Base-by-base conservation (phyloP, 805 yeast species). In the Starmerella powellii region DNA sequence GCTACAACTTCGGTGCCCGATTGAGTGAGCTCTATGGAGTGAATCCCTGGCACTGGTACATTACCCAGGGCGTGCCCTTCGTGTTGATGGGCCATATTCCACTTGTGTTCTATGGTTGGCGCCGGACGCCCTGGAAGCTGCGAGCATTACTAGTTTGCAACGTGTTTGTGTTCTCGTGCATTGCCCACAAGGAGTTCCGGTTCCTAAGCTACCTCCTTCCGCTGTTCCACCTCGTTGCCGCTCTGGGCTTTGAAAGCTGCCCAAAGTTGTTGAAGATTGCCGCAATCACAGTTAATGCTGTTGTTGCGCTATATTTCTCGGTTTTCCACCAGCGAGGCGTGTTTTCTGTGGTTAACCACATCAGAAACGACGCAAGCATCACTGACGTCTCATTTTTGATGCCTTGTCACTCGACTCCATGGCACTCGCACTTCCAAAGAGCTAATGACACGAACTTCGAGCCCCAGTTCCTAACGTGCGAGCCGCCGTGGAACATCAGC, bases 331-430 rank as follows among this genome's bases (percentile, higher is more conserved):
- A 91, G 62, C 66, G 81, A 16, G 99, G 98, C 1, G 94, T 76
- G 16, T 73, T 87, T 13, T 76, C 72, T 30, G 78, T 86, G 0
- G 68, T 80, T 11, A 61, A 72, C 12, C 67, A 65, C 37, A 54
- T 87, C 18, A 67, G 76, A 31, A 46, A 60, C 18, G 57, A 65
- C 27, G 53, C 62, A 3, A 30, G 32, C 4, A 67, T 73, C 8
- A 47, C 60, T 8, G 68, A 80, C 1, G 62, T 87, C 23, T 94
- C 95, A 0, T 83, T 91, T 52, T 60, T 91, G 13, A 85, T 87
- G 56, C 98, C 99, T 0, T 91, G 99, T 55, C 99, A 91, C 60
- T 87, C 97, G 0, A 88, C 96, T 0, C 99, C 98, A 2, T 82
- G 91, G 77, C 95, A 85, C 56, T 74, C 91, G 20, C 76, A 80